phyloP scores from a whole-genome alignment of 805 yeast species.

The Candida maris region DNA sequence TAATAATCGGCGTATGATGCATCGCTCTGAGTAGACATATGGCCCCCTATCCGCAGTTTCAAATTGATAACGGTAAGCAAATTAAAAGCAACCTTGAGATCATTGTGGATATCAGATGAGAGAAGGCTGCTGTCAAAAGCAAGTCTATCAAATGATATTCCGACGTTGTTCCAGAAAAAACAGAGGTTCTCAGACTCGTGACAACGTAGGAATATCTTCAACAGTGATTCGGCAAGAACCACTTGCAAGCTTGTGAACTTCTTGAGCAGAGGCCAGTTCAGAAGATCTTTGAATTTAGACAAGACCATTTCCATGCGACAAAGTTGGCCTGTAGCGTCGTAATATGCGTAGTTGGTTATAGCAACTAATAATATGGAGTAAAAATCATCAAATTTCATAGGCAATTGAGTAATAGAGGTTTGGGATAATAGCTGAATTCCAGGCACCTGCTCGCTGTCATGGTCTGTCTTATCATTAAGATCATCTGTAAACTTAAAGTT shows the following conservation, averaged over 20 bases:
- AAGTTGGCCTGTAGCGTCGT: conserved; percentile 15
- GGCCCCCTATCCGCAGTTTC: conserved; percentile 2
- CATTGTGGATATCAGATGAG: conserved; percentile 12
- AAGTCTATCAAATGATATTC: conserved; percentile 11
- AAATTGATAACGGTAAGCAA: conserved; percentile 14
- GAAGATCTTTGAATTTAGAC: conserved; percentile 22
- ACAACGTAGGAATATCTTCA: conserved; percentile 21
- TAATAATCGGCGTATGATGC: conserved; percentile 2
- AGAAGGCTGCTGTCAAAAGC: conserved; percentile 7
- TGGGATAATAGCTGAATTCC: conserved; percentile 12
- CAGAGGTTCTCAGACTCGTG: conserved; percentile 13
- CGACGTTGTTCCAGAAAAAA: conserved; percentile 23
- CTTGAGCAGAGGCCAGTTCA: conserved; percentile 28
- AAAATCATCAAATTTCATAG: conserved; percentile 25
- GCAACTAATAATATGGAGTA: conserved; percentile 25
- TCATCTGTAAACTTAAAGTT: conserved; percentile 22
- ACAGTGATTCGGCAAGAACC: conserved; percentile 23
- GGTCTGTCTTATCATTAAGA: neutral
- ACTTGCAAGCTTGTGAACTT: conserved; percentile 26
- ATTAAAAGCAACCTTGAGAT: conserved; percentile 20
- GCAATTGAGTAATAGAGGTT: conserved; percentile 15
- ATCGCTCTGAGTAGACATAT: neutral
- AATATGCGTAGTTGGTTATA: conserved; percentile 16
- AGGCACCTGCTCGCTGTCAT: neutral
- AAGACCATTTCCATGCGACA: conserved; percentile 17